Base-by-base conservation (phyloP, 768 basidiomycete species). In the Calocera viscosa region DNA sequence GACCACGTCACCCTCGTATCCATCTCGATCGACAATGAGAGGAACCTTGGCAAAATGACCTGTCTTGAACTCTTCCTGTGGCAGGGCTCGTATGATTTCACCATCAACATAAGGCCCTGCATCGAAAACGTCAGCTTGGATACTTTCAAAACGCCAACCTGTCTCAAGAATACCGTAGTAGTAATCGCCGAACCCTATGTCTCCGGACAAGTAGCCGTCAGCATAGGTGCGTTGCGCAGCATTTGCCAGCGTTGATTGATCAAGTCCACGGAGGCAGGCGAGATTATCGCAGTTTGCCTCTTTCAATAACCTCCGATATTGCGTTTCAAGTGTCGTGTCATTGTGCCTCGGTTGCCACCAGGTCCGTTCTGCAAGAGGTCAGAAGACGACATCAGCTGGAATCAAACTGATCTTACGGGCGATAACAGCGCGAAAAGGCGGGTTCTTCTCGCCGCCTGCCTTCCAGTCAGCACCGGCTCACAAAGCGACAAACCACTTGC, bases 391-490 rank as follows among this genome's bases (percentile, higher is more conserved):
- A 10, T 60, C 11, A 5, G 8, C 43, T 3, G 19, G 2, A 30
- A 26, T 60, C 14, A 26, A 5, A 30, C 3, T 22, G 35, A 14
- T 16, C 53, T 28, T 60, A 60, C 53, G 53, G 26, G 53, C 53
- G 22, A 60, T 60, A 19, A 60, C 53, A 30, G 53, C 53, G 14
- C 53, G 53, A 26, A 60, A 60, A 28, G 53, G 53, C 24, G 53
- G 53, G 30, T 60, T 60, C 53, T 60, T 60, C 8, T 60, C 53
- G 14, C 53, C 53, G 53, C 53, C n/a, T n/a, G n/a, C n/a, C n/a
- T n/a, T n/a, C n/a, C n/a, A n/a, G n/a, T n/a, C n/a, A n/a, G n/a
- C n/a, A n/a, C n/a, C n/a, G n/a, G n/a, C n/a, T n/a, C n/a, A n/a
- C n/a, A n/a, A n/a, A n/a, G n/a, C n/a, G n/a, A n/a, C n/a, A n/a